Evolutionary conservation across 73 alveolate species (phyloP).

Genomic region (Paramecium primaurelia): DNA sequence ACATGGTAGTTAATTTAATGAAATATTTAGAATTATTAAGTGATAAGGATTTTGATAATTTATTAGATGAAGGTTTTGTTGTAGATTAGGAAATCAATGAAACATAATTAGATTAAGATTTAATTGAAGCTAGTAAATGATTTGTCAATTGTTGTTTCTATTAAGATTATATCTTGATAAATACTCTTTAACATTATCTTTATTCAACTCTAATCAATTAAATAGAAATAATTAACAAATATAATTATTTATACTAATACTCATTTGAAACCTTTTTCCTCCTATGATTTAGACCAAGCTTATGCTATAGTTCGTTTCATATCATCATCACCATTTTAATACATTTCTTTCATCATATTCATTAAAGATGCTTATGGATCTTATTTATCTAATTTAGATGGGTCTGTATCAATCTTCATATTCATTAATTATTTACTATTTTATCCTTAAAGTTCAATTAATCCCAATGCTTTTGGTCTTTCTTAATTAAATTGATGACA

Average conservation of each 20-base stretch:
- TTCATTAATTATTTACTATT: neutral
- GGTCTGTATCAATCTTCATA: neutral
- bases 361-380: slow-evolving; percentile 46
- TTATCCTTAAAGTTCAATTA: neutral
- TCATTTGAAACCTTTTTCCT: neutral
- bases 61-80: slow-evolving; percentile 24
- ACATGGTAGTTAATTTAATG: neutral
- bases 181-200: neutral
- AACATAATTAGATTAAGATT: neutral
- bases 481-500: neutral
- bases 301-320: slow-evolving; percentile 29
- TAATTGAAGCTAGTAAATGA: slow-evolving; percentile 32
- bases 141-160: neutral
- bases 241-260: neutral
- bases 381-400: neutral
- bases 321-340: slow-evolving; percentile 45
- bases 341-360: slow-evolving; percentile 52
- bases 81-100: slow-evolving; percentile 17
- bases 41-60: slow-evolving; percentile 30
- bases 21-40: neutral
- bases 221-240: neutral
- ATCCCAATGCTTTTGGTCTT: neutral
- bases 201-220: neutral
- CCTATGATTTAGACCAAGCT: slow-evolving; percentile 12
- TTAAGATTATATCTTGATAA: neutral